phyloP scores from a whole-genome alignment of 441 rosid genomes.

The Heliophila coronopifolia region DNA sequence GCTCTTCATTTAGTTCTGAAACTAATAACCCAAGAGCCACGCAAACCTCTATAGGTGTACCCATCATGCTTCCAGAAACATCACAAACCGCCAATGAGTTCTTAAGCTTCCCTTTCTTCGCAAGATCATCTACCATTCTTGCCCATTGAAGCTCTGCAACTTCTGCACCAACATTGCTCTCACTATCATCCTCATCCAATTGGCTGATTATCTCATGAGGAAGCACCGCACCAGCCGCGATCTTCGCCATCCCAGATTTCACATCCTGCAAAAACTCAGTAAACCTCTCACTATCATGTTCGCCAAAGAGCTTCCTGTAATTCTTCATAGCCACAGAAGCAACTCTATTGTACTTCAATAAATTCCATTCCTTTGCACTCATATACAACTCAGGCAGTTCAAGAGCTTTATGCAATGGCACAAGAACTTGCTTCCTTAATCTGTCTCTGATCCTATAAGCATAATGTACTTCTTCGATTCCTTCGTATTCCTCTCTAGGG shows the following conservation, averaged over 20 bases:
- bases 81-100: conserved; percentile 38
- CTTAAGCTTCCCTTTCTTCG: conserved; percentile 37
- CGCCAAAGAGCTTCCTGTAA: conserved; percentile 34
- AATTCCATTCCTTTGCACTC: conserved; percentile 36
- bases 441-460: conserved; percentile 39
- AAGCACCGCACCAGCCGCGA: conserved; percentile 59
- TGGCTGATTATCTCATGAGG: conserved; percentile 54
- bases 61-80: conserved; percentile 35
- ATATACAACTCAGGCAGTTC: conserved; percentile 40
- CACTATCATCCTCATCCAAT: conserved; percentile 27
- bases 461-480: conserved; percentile 39
- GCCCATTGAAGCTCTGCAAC: conserved; percentile 64
- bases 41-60: conserved; percentile 41
- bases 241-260: conserved; percentile 40
- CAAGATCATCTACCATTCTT: conserved; percentile 50
- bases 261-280: conserved; percentile 38
- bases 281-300: conserved; percentile 53
- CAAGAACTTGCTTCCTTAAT: conserved; percentile 43
- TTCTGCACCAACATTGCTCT: conserved; percentile 26
- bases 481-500: conserved; percentile 34
- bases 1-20: conserved; percentile 35
- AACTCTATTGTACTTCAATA: conserved; percentile 34
- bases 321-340: conserved; percentile 47
- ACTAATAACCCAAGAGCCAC: conserved; percentile 38
- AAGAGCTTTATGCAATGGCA: conserved; percentile 33